Conservation (phyloP, 2,329 filamentous ascomycete genomes). For the Fusarium keratoplasticum region DNA sequence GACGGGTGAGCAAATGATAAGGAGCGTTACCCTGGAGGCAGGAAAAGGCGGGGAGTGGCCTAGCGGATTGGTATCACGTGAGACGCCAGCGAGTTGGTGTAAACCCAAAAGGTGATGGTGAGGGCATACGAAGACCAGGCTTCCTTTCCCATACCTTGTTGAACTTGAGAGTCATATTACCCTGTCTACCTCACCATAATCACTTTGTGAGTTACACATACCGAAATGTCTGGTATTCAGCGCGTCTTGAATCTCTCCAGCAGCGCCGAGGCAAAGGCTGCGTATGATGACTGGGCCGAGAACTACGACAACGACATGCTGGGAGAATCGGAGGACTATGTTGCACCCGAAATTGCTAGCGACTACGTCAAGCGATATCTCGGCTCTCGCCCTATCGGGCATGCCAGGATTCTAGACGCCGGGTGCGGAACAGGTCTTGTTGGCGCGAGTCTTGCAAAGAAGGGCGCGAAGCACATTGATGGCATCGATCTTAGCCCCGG, state of each 20-base stretch:
- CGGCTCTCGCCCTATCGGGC: conserved; percentile 2
- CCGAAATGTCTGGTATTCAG: conserved; percentile 17
- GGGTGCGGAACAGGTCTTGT: conserved; percentile 65
- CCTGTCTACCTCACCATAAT: not conserved
- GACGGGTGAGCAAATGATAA: not conserved
- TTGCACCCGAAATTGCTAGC: conserved; percentile 52
- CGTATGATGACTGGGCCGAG: conserved; percentile 45
- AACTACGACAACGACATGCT: conserved; percentile 44
- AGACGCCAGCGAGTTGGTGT: not conserved
- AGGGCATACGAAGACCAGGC: no score
- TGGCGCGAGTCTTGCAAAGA: conserved; percentile 54
- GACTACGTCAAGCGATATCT: conserved; percentile 37
- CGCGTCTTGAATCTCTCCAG: conserved; percentile 16
- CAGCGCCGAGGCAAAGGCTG: conserved; percentile 2
- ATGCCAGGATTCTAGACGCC: conserved; percentile 56
- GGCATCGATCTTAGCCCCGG: conserved; percentile 61
- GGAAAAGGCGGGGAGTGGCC: not conserved
- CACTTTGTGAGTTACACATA: no score
- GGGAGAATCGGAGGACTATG: conserved; percentile 49
- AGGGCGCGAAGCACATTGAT: conserved; percentile 55
- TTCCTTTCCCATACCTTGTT: not conserved
- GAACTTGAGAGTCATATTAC: not conserved
- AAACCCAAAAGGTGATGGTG: not conserved
- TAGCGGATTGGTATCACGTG: not conserved
- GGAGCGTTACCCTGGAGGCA: not conserved